Percentiles rank a stretch among this genome's conserved stretches.
Conservation (phyloP, 2,329 filamentous ascomycete genomes). For the Colletotrichum sp. region DNA sequence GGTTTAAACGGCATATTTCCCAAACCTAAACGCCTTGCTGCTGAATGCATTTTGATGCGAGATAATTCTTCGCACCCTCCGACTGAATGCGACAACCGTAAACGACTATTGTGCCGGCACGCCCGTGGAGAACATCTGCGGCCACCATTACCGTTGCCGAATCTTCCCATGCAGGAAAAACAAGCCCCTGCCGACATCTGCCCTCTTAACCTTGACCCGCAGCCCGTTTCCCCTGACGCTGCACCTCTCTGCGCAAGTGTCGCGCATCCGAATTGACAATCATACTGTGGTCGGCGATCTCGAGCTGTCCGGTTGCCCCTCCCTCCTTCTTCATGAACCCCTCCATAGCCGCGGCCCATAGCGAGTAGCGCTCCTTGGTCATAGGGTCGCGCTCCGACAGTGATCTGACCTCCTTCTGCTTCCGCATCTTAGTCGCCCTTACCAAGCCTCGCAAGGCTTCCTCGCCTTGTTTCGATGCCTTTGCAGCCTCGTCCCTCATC, state of each 20-base stretch:
- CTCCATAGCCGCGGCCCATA: constrained; percentile 68
- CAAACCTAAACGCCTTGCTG: constrained; percentile 12
- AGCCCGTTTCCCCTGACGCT: constrained; percentile 49
- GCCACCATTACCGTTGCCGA: neutral
- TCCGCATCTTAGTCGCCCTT: constrained; percentile 67
- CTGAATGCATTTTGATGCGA: neutral
- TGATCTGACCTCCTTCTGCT: constrained; percentile 67
- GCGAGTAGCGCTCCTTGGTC: constrained; percentile 59
- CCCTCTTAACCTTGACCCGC: constrained; percentile 19
- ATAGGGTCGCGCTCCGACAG: constrained; percentile 57
- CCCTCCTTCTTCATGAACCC: constrained; percentile 51
- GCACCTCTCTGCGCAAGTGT: constrained; percentile 59
- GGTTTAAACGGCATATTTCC: neutral
- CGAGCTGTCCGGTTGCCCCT: constrained; percentile 42
- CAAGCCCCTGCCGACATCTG: neutral
- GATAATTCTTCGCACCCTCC: neutral
- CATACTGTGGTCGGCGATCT: constrained; percentile 68
- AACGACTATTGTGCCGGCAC: neutral
- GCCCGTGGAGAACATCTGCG: neutral
- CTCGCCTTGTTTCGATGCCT: constrained; percentile 66
- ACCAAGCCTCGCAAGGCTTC: constrained; percentile 65
- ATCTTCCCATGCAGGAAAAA: neutral
- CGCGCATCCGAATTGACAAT: constrained; percentile 64
- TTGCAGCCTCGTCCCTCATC: constrained; percentile 63
- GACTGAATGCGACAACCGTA: neutral